phyloP scores from a whole-genome alignment of 2,329 filamentous ascomycete genomes.

The Cordyceps cateniannulata region DNA sequence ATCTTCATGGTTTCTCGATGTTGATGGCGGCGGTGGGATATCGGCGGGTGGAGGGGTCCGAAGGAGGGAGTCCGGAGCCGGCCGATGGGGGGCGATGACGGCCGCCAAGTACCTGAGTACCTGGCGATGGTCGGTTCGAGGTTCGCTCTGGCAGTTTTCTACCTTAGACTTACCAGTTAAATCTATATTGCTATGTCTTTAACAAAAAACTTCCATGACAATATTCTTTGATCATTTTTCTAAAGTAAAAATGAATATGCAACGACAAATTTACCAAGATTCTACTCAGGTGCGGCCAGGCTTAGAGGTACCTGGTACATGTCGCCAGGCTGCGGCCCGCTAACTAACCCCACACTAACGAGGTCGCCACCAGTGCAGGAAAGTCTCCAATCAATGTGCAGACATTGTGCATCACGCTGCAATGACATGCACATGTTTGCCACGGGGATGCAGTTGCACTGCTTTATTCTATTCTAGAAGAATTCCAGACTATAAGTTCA shows the following conservation, averaged over 20 bases:
- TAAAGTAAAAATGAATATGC: too few species aligned
- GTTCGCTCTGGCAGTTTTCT: too few species aligned
- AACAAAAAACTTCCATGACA: too few species aligned
- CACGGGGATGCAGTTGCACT: not conserved
- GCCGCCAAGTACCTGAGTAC: not conserved
- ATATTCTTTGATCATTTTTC: too few species aligned
- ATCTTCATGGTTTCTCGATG: not conserved
- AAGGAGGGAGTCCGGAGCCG: constrained; percentile 6
- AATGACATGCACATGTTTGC: not conserved
- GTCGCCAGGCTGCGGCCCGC: not conserved
- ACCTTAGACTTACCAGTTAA: too few species aligned
- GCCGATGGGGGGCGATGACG: not conserved
- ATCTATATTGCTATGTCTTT: too few species aligned
- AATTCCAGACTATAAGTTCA: not conserved
- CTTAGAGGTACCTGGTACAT: too few species aligned
- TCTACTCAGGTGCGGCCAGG: too few species aligned
- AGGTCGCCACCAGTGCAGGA: not conserved
- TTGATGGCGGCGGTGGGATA: not conserved
- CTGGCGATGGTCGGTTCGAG: too few species aligned
- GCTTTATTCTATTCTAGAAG: not conserved
- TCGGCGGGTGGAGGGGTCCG: not conserved
- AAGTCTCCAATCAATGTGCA: constrained; percentile 1
- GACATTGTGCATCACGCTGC: not conserved
- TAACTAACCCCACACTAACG: not conserved
- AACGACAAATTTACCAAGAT: too few species aligned